These are phyloP conservation scores for Medicago lupulina DNA, from an alignment of 306 rosid genomes.

Conservation along the genomic window DNA sequence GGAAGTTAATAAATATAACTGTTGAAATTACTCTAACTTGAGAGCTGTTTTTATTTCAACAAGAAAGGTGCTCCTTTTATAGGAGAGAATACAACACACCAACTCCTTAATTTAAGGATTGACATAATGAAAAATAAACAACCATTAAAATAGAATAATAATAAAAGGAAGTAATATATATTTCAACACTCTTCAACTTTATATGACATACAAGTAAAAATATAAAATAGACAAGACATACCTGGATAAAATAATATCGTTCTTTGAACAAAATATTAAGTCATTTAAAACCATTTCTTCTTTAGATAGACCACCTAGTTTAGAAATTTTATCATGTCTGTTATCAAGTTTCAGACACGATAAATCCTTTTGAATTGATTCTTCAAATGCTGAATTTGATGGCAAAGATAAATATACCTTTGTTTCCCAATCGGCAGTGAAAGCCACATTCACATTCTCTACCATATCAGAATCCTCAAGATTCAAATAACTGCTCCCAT, in stretches of 20 bases:
- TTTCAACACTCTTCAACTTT: background rate
- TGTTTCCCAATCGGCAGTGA: conserved; percentile 57
- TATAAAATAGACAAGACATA: conserved; percentile 47
- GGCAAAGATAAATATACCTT: conserved; percentile 61
- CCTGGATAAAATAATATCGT: conserved; percentile 65
- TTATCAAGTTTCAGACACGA: conserved; percentile 42
- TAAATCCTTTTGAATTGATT: conserved; percentile 46
- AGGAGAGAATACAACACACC: too few relatives aligned
- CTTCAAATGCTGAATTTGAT: conserved; percentile 53
- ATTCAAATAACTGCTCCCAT: conserved; percentile 40
- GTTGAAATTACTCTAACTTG: too few relatives aligned
- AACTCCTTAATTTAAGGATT: too few relatives aligned
- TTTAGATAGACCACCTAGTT: conserved; percentile 84
- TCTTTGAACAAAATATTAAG: conserved; percentile 60
- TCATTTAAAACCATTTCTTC: conserved; percentile 75
- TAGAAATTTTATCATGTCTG: conserved; percentile 34
- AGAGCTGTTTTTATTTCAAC: too few relatives aligned
- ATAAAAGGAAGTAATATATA: too few relatives aligned
- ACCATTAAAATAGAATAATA: too few relatives aligned
- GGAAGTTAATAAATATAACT: background rate
- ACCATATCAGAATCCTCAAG: conserved; percentile 45
- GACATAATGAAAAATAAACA: too few relatives aligned
- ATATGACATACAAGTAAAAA: conserved; percentile 24
- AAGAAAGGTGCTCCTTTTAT: too few relatives aligned
- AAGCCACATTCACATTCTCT: conserved; percentile 52